Base-by-base conservation (phyloP, 1,284 basidiomycete species). In the Microbotryum intermedium region DNA sequence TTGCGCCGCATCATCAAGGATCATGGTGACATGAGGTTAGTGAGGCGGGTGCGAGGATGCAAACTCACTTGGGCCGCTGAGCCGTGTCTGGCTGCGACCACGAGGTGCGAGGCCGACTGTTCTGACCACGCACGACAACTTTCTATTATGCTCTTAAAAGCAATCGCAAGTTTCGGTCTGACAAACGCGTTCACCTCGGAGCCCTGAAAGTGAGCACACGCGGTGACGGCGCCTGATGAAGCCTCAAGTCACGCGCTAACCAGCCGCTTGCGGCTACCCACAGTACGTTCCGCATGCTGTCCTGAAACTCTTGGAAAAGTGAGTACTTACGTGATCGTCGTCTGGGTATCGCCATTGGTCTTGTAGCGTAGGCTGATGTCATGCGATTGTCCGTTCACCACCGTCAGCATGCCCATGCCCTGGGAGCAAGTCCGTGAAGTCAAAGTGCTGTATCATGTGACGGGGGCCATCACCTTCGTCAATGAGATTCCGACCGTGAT, bases 371-470 rank as follows among this genome's bases (percentile, higher is more conserved):
- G 45, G 11, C 21, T 10, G 18, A 29, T 21, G 18, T 28, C 20
- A n/a, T 47, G 26, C 44, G 21, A 47, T 21, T 10, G 46, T 26
- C 46, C 46, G 3, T 26, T 21, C 46, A 34, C 43, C 9, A 16
- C 23, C 57, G 16, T 7, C 20, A 26, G n/a, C 39, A 93, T 98
- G 72, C 95, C 95, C 57, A 94, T 86, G 79, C 95, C 95, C 56
- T 98, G 95, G 95, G 95, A 98, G 81, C 92, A 95, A 83, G 91
- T 95, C 46, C 88, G 91, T 70, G 93, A 97, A 76, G 93, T 97
- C 3, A 91, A 90, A 11, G 90, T 94, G 23, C 80, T 97, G 60
- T 97, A 97, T 77, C 93, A 97, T 73, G 93, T 99, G 72, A 97
- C 95, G n/a, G 95, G 95, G 69, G 95, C 95, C 53, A 98, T 99